These are phyloP conservation scores for Samsoniella hepiali DNA, from an alignment of 2,329 filamentous ascomycete species.

Conservation along the genomic window DNA sequence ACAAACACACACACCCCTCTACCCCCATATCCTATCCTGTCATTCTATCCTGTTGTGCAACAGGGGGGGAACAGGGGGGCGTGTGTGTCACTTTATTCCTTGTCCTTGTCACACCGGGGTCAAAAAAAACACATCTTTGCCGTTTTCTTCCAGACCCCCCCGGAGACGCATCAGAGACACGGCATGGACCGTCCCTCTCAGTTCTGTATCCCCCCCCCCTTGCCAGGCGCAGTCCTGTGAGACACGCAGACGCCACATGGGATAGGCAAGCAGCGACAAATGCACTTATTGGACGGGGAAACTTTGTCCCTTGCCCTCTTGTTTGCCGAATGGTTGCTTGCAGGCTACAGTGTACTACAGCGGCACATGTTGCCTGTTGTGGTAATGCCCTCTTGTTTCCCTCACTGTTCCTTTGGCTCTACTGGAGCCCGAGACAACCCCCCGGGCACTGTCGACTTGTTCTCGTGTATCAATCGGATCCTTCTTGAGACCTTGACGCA, in stretches of 20 bases:
- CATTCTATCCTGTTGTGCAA: slow-evolving; percentile 7
- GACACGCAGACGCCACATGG: slow-evolving; percentile 11
- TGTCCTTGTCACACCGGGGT: background rate
- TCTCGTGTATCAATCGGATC: background rate
- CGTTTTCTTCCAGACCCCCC: background rate
- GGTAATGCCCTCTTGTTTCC: background rate
- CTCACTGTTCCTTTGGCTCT: background rate
- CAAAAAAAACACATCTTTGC: background rate
- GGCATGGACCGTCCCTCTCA: slow-evolving; percentile 14
- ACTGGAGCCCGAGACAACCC: background rate
- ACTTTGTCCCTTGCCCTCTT: background rate
- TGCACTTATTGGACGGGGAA: background rate
- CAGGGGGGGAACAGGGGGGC: background rate
- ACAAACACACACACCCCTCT: background rate
- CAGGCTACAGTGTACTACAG: background rate
- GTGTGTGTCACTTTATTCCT: background rate
- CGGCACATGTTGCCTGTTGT: background rate
- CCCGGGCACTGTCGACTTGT: no score
- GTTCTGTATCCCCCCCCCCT: background rate
- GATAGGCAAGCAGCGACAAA: background rate
- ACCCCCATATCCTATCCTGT: background rate
- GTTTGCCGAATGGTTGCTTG: background rate
- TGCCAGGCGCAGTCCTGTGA: background rate
- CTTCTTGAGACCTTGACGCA: background rate
- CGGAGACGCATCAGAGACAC: slow-evolving; percentile 13